Percentiles rank a stretch among this genome's conserved stretches.
Conservation (phyloP, 2,329 filamentous ascomycete genomes). For the Trichoderma polysporum region DNA sequence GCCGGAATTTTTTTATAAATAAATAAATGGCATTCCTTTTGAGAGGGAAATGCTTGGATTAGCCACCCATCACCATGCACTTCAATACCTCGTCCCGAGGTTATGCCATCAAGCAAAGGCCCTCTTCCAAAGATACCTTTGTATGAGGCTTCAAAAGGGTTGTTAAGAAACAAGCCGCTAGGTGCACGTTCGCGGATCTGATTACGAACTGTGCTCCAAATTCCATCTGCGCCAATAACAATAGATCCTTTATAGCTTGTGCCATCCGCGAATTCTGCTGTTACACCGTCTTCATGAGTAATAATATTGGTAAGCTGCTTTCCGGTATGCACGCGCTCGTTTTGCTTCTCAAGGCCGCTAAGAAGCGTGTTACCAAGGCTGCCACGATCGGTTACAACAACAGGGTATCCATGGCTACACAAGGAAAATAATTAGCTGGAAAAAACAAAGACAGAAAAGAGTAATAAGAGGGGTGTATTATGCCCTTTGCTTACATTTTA, state of each 20-base stretch:
- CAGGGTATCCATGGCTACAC: slow-evolving; percentile 28
- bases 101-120: neutral
- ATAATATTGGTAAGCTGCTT: slow-evolving; percentile 29
- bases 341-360: slow-evolving; percentile 28
- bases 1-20: neutral
- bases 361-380: slow-evolving; percentile 36
- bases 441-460: neutral
- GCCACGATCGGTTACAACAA: slow-evolving; percentile 37
- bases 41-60: neutral
- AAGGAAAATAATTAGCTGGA: neutral
- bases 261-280: slow-evolving; percentile 35
- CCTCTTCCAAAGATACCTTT: neutral
- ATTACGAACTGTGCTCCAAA: neutral
- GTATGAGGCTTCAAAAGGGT: neutral
- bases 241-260: slow-evolving; percentile 35
- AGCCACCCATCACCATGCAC: neutral
- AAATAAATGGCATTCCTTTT: neutral
- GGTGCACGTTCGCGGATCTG: neutral
- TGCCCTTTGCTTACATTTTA: neutral
- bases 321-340: slow-evolving; percentile 30
- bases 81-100: neutral
- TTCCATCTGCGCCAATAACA: slow-evolving; percentile 43
- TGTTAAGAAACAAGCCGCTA: neutral
- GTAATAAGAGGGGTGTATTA: neutral
- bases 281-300: slow-evolving; percentile 28